Conservation (phyloP, 148 eudicot genomes). For the Oxyria digyna region DNA sequence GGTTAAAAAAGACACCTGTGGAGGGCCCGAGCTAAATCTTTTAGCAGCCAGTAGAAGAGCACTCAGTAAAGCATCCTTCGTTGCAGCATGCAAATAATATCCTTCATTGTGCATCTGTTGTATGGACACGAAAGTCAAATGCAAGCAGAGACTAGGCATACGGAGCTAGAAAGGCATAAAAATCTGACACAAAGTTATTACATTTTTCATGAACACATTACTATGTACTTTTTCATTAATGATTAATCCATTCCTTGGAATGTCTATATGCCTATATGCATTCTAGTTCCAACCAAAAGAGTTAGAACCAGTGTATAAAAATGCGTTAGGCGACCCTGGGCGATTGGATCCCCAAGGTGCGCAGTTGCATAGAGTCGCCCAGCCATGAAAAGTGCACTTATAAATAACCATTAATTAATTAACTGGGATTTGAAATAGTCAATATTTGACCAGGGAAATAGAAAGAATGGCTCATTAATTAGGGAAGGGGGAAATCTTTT, state of each 20-base stretch:
- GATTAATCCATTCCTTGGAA: background rate
- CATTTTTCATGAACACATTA: background rate
- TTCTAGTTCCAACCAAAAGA: background rate
- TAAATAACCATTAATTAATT: no score
- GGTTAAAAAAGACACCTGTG: constrained; percentile 43
- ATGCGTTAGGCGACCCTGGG: no score
- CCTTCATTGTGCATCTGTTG: constrained; percentile 86
- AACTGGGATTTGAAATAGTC: no score
- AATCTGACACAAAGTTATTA: background rate
- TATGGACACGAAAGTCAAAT: background rate
- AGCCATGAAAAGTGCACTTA: no score
- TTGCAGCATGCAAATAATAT: constrained; percentile 51
- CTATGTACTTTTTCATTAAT: background rate
- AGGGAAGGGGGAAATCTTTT: no score
- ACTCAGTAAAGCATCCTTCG: constrained; percentile 67
- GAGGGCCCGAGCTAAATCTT: constrained; percentile 81
- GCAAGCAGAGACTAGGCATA: background rate
- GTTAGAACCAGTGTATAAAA: background rate
- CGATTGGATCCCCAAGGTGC: no score
- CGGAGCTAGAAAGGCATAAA: background rate
- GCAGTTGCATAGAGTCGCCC: no score
- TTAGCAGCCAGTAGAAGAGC: constrained; percentile 81
- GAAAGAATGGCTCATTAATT: no score
- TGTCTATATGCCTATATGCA: background rate
- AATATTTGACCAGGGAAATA: no score